Evolutionary conservation across 305 asterid species (phyloP), one percentile per base, ranked within the genome.

Genomic region (Solanum hybrid): DNA sequence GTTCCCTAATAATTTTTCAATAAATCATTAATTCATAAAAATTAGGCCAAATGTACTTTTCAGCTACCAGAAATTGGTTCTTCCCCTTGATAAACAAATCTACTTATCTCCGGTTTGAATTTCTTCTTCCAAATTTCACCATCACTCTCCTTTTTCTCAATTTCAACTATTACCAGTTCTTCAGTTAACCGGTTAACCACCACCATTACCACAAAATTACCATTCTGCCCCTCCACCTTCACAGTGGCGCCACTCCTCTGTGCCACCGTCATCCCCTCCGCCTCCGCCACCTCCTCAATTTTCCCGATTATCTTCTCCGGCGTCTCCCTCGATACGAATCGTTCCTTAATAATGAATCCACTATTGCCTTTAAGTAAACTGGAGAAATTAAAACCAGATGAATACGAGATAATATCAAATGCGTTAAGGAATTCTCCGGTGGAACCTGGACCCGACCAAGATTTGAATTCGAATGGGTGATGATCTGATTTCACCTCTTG

Each of bases 171-270:
- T 90, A 93, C 96, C 93, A 95, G 95, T 86, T 92, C 90, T 27
- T 92, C 95, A 92, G 98, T 95, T 90, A 95, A 32, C 93, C 95
- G 94, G 93, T 92, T 92, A 26, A 95, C 91, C 92, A 91, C 94
- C 79, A 94, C 94, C 91, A 90, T 73, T 8, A 91, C 39, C 1
- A 78, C 91, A 45, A 37, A 90, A 79, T 90, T 88, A 90, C 95
- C 90, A 41, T 94, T 93, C 24, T 91, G 94, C 89, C 94, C 95
- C 37, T 92, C 92, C 91, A 94, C 65, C 89, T 92, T 89, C 88
- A 94, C 89, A 2, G 91, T 89, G 75, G 65, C 70, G 12, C 91
- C 93, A 83, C 91, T 93, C 81, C 90, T 92, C 4, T 90, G 84
- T 90, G 87, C 94, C 15, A 70, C 73, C 91, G 39, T 77, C 39